Conservation (phyloP, 331 rosid genomes). For the Acacia pycnantha region DNA sequence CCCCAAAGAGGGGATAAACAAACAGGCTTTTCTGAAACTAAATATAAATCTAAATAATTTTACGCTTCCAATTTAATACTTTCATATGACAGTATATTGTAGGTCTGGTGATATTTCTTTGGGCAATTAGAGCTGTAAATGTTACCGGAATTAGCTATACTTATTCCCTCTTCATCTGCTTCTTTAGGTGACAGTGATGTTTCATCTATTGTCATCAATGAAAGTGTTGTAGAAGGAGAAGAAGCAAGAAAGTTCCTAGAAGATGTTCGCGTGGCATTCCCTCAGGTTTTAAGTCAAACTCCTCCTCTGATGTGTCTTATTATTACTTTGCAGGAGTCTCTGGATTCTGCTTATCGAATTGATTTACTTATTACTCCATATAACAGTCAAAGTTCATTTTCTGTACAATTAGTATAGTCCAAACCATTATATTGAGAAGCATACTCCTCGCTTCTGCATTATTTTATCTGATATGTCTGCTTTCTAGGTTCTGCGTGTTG, state of each 20-base stretch:
- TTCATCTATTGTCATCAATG: constrained; percentile 70
- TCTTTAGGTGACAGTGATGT: constrained; percentile 70
- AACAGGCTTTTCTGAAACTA: background rate
- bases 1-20: background rate
- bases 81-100: too few relatives aligned
- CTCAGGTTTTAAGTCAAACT: constrained; percentile 67
- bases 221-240: constrained; percentile 82
- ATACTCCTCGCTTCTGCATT: constrained; percentile 7
- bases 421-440: background rate
- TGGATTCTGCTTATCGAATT: constrained; percentile 13
- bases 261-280: constrained; percentile 74
- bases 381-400: background rate
- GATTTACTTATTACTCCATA: background rate
- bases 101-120: constrained; percentile 13
- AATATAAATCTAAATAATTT: background rate
- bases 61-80: too few relatives aligned
- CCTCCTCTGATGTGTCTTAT: background rate
- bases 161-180: constrained; percentile 5
- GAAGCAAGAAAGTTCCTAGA: constrained; percentile 78
- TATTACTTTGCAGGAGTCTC: constrained; percentile 10
- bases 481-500: constrained; percentile 74
- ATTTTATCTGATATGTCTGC: constrained; percentile 5
- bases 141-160: constrained; percentile 2
- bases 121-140: background rate
- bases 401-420: background rate